A percentile compares a stretch with the other conserved stretches of the same genome.
These are phyloP conservation scores for Fusarium graminum DNA, from an alignment of 2,329 filamentous ascomycete genomes.

Conservation along the genomic window DNA sequence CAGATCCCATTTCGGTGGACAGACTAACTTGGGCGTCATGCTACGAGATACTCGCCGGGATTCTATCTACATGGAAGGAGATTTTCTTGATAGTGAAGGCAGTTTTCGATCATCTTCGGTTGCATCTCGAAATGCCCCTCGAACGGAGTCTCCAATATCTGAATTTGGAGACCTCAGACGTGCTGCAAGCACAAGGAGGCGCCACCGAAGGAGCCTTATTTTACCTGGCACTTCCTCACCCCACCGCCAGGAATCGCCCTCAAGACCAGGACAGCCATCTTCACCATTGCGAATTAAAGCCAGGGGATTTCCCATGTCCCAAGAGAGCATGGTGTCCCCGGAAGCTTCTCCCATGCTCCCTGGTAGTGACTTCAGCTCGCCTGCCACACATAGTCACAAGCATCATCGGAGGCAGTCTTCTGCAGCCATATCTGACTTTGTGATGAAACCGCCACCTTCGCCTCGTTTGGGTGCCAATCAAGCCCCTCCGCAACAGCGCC, in stretches of 20 bases:
- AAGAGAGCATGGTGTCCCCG: constrained; percentile 81
- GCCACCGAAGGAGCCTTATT: constrained; percentile 88
- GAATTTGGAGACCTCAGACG: constrained; percentile 83
- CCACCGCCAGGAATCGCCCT: constrained; percentile 89
- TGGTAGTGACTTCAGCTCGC: constrained; percentile 84
- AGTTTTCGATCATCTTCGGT: constrained; percentile 86
- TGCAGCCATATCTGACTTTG: constrained; percentile 79
- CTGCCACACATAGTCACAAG: constrained; percentile 68
- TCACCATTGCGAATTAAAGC: constrained; percentile 93
- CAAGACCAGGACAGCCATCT: constrained; percentile 80
- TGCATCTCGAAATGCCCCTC: constrained; percentile 73
- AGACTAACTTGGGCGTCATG: constrained; percentile 67
- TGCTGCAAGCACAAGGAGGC: constrained; percentile 82
- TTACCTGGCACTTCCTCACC: constrained; percentile 83
- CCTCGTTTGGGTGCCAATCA: constrained; percentile 82
- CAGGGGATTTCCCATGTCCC: constrained; percentile 69
- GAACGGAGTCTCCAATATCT: constrained; percentile 91
- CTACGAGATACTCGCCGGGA: constrained; percentile 77
- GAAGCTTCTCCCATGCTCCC: constrained; percentile 90
- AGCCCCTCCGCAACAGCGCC: constrained; percentile 84
- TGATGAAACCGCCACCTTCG: constrained; percentile 79
- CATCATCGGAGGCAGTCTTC: constrained; percentile 94
- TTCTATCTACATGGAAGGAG: constrained; percentile 85
- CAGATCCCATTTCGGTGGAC: constrained; percentile 77
- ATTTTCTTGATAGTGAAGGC: constrained; percentile 87